Conservation (phyloP, 768 basidiomycete species). For the Tricholoma terreum region DNA sequence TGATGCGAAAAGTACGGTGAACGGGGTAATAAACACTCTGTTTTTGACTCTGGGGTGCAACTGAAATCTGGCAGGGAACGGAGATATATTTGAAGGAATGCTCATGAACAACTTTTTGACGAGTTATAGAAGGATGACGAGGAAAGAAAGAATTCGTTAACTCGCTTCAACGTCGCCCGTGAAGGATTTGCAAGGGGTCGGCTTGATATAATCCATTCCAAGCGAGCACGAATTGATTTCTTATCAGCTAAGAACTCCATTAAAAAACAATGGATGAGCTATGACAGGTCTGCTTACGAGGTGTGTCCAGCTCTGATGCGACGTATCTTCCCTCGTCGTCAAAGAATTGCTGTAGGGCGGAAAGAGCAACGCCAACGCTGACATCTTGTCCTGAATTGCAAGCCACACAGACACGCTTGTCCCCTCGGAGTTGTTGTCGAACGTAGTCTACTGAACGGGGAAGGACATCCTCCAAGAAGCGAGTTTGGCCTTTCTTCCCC, state of each 20-base stretch:
- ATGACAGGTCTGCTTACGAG: constrained; percentile 3
- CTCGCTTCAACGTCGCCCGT: constrained; percentile 72
- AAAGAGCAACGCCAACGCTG: constrained; percentile 61
- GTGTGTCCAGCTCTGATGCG: constrained; percentile 7
- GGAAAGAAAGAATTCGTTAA: constrained; percentile 72
- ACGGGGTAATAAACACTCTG: no score
- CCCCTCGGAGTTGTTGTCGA: constrained; percentile 31
- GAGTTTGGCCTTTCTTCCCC: constrained; percentile 54
- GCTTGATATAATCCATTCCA: constrained; percentile 85
- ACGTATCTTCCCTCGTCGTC: constrained; percentile 41
- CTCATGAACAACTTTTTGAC: no score
- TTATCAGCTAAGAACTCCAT: constrained; percentile 43
- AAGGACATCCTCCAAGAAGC: constrained; percentile 31
- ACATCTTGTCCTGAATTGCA: constrained; percentile 60
- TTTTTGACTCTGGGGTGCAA: no score
- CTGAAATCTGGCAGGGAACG: no score
- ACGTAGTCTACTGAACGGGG: constrained; percentile 50
- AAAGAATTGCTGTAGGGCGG: constrained; percentile 57
- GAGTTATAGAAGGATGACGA: constrained; percentile 12
- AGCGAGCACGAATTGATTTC: constrained; percentile 59
- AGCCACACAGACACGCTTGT: constrained; percentile 42
- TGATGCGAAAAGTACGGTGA: no score
- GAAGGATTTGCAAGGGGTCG: constrained; percentile 79
- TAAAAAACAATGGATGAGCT: not conserved
- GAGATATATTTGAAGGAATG: no score